Evolutionary conservation across 306 rosid species (phyloP), one percentile per base, ranked within the genome.

Genomic region (Quercus suber): DNA sequence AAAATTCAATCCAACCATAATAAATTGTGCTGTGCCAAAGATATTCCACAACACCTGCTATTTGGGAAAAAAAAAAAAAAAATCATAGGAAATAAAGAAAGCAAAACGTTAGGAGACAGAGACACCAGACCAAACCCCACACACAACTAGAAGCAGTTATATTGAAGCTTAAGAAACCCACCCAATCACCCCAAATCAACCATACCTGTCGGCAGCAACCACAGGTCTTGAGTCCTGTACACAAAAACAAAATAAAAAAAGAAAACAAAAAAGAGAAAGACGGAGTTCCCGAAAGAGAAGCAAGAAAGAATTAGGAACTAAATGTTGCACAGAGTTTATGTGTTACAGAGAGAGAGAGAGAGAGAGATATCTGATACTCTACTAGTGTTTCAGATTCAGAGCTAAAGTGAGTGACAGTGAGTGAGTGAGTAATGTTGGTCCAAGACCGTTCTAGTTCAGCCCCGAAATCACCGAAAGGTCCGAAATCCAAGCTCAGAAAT

Each of bases 391-490:
- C 45, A 41, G 45, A 41, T 41, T 41, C 45, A 41, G 45, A 41
- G 11, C 45, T 41, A 8, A 8, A 41, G 11, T 41, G 45, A 19
- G 51, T 19, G n/a, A 14, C 17, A 23, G 75, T 59, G 28, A 13
- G 5, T 27, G 45, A 33, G 73, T 73, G 31, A 14, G 70, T 78
- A 6, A 91, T 95, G 99, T 89, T 90, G 84, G 97, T 95, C 93
- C 99, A 95, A 85, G 94, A 90, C 6, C 93, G 96, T 41, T 76
- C 84, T 59, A 56, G 94, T 41, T 74, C 84, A 64, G 56, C 76
- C 73, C 87, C 92, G 53, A 90, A 92, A 86, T 76, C 98, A 17
- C 88, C 89, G 2, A 91, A 92, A 85, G 75, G 97, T 17, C 88
- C 89, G 2, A 91, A 88, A 31, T 35, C 87, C 77, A 85, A 85